Percentiles rank a stretch among this genome's conserved stretches.
These are phyloP conservation scores for Ogataea methylovora DNA, from an alignment of 805 yeast species.

Conservation along the genomic window DNA sequence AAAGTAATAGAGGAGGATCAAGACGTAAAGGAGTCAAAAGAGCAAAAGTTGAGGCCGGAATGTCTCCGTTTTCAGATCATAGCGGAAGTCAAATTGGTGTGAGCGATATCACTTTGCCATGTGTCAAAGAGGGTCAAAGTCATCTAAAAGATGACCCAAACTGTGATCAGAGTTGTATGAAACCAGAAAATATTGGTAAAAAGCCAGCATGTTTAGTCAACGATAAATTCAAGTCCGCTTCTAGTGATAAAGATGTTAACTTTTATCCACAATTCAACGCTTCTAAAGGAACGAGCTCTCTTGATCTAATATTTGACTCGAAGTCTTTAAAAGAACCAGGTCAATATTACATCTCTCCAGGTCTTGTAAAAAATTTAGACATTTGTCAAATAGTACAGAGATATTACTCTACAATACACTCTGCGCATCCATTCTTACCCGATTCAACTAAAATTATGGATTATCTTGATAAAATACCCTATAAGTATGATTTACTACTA, in stretches of 20 bases:
- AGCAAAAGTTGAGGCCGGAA: slow-evolving; percentile 3
- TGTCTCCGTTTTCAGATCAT: not conserved
- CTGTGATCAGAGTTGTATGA: slow-evolving; percentile 21
- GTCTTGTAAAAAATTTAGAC: slow-evolving; percentile 18
- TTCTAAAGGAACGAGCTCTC: slow-evolving; percentile 18
- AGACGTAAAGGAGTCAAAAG: slow-evolving; percentile 38
- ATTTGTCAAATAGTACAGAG: slow-evolving; percentile 17
- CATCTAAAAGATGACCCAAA: slow-evolving; percentile 10
- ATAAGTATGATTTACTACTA: slow-evolving; percentile 33
- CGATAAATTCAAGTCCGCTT: not conserved
- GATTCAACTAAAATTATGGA: slow-evolving; percentile 25
- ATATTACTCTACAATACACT: slow-evolving; percentile 32
- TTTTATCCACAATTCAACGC: slow-evolving; percentile 24
- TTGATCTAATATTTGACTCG: slow-evolving; percentile 19
- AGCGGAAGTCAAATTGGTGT: not conserved
- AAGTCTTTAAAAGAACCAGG: slow-evolving; percentile 8
- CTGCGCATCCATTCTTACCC: slow-evolving; percentile 42
- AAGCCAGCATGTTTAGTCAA: slow-evolving; percentile 20
- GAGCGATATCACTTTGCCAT: slow-evolving; percentile 13
- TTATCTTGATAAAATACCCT: slow-evolving; percentile 26
- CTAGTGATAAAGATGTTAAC: slow-evolving; percentile 8
- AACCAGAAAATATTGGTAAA: slow-evolving; percentile 17
- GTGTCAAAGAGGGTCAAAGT: slow-evolving; percentile 18
- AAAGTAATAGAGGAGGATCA: slow-evolving; percentile 47
- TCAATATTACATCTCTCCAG: slow-evolving; percentile 22